These are phyloP conservation scores for Wallacemonas sp. DNA, from an alignment of 208 protist genomes.

Conservation along the genomic window DNA sequence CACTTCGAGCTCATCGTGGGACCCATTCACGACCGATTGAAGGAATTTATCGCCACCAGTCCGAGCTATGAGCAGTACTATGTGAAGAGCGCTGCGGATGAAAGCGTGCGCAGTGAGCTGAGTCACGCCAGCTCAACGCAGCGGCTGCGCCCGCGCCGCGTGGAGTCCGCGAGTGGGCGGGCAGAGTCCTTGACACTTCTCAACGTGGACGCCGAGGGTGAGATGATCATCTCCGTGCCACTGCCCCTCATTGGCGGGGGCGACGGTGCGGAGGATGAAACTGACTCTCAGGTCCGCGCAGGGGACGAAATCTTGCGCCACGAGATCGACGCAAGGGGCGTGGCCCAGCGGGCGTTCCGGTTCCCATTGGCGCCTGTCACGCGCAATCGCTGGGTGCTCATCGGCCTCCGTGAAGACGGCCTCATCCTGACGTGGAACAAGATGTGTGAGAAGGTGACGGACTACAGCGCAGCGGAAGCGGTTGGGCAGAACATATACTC, in stretches of 20 bases:
- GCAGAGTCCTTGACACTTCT: conserved; percentile 14
- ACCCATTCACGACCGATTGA: conserved; percentile 77
- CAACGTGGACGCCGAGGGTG: conserved; percentile 38
- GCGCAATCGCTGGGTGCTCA: conserved; percentile 28
- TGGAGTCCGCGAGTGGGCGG: conserved; percentile 11
- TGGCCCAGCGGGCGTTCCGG: conserved; percentile 23
- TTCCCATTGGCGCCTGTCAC: conserved; percentile 41
- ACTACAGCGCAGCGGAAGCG: conserved; percentile 63
- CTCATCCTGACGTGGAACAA: conserved; percentile 78
- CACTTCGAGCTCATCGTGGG: conserved; percentile 90
- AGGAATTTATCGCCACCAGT: conserved; percentile 73
- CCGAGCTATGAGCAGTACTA: conserved; percentile 72
- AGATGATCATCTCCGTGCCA: conserved; percentile 42
- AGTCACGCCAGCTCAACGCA: conserved; percentile 39
- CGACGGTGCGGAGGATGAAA: not conserved
- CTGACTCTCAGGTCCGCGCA: not conserved
- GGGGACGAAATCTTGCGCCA: conserved; percentile 5
- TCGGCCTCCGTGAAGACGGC: conserved; percentile 83
- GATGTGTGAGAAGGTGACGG: conserved; percentile 54
- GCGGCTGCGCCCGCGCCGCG: conserved; percentile 11
- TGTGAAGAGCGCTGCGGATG: conserved; percentile 50
- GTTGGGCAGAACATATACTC: conserved; percentile 86
- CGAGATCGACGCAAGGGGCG: not conserved
- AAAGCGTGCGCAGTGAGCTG: conserved; percentile 64
- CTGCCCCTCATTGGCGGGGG: conserved; percentile 23